Evolutionary conservation across 257 asterid genomes (phyloP).

Genomic region (Ajuga chamaepitys): DNA sequence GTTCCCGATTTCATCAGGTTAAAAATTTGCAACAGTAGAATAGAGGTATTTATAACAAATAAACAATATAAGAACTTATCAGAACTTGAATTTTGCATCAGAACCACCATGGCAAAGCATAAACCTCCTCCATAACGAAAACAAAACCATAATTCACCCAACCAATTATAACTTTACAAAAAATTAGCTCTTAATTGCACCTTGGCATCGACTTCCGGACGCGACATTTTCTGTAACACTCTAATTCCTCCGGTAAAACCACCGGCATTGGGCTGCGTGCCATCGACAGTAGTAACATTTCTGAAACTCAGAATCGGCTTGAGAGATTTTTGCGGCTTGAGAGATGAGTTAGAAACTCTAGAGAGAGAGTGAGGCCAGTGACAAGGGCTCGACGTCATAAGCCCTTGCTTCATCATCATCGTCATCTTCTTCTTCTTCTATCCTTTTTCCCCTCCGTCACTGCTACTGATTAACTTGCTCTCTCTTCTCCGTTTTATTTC

Average conservation of each 20-base stretch:
- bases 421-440: slow-evolving; percentile 29
- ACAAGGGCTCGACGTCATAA: slow-evolving; percentile 42
- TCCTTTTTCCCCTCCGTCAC: neutral
- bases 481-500: neutral
- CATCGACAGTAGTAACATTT: slow-evolving; percentile 16
- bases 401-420: slow-evolving; percentile 52
- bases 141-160: neutral
- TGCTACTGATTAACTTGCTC: neutral
- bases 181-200: slow-evolving; percentile 7
- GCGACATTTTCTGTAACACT: neutral
- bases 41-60: too few species aligned
- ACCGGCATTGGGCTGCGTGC: slow-evolving; percentile 21
- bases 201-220: slow-evolving; percentile 15
- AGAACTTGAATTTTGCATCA: too few species aligned
- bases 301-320: slow-evolving; percentile 25
- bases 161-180: neutral
- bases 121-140: neutral
- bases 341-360: slow-evolving; percentile 21
- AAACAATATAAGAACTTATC: too few species aligned
- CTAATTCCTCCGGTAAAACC: slow-evolving; percentile 3
- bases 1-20: neutral
- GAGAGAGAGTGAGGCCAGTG: slow-evolving; percentile 22
- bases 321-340: slow-evolving; percentile 18
- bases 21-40: too few species aligned
- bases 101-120: neutral